Conservation (phyloP, 148 eudicot species). For the Suaeda aralocaspica region DNA sequence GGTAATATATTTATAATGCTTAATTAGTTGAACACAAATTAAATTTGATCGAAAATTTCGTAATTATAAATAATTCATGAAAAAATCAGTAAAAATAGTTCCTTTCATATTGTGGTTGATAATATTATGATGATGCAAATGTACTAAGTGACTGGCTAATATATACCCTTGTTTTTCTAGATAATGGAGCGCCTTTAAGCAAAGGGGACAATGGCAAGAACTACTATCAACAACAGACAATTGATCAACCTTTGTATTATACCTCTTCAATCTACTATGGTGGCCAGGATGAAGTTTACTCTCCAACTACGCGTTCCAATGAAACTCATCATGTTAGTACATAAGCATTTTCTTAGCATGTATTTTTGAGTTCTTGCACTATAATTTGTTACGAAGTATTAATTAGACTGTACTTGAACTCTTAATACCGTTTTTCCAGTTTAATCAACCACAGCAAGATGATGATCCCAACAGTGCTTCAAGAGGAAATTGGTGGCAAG, state of each 20-base stretch:
- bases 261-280: slow-evolving; percentile 87
- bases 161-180: neutral
- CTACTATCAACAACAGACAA: slow-evolving; percentile 30
- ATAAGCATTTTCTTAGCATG: neutral
- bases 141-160: neutral
- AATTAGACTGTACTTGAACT: too few species aligned
- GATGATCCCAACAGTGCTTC: slow-evolving; percentile 55
- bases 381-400: too few species aligned
- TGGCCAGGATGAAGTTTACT: slow-evolving; percentile 73
- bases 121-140: neutral
- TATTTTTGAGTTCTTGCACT: too few species aligned
- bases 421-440: slow-evolving; percentile 26
- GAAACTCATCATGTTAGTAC: slow-evolving; percentile 45
- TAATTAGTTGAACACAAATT: neutral
- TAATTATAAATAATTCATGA: too few species aligned
- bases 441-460: slow-evolving; percentile 54
- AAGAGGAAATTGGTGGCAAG: slow-evolving; percentile 97
- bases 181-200: slow-evolving; percentile 12
- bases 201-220: slow-evolving; percentile 31
- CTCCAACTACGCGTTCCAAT: slow-evolving; percentile 35
- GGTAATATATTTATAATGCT: slow-evolving; percentile 14
- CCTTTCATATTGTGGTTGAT: too few species aligned
- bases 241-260: slow-evolving; percentile 45
- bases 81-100: too few species aligned
- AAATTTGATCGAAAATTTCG: too few species aligned